A percentile compares a stretch with the other conserved stretches of the same genome.
These are phyloP conservation scores for Plenodomus biglobosus DNA, from an alignment of 2,329 filamentous ascomycete species.

Conservation along the genomic window DNA sequence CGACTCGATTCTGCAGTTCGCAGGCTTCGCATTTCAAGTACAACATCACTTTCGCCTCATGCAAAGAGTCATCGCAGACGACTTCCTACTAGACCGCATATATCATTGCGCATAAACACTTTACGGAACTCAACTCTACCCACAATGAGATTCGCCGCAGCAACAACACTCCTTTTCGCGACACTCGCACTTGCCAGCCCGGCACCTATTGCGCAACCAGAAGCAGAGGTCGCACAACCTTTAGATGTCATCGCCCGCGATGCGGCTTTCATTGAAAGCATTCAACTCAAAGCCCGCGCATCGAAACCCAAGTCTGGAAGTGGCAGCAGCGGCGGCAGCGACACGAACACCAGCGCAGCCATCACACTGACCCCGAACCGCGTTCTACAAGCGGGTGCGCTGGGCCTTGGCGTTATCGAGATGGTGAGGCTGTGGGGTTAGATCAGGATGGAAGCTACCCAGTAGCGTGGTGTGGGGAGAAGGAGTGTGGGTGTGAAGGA, in stretches of 20 bases:
- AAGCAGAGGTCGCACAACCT: constrained; percentile 5
- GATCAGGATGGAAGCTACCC: background rate
- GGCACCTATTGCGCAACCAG: constrained; percentile 24
- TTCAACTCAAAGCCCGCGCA: constrained; percentile 25
- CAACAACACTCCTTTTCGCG: constrained; percentile 22
- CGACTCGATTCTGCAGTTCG: background rate
- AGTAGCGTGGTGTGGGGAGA: background rate
- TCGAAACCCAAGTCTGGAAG: constrained; percentile 12
- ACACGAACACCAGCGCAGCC: constrained; percentile 21
- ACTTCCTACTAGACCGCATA: no score
- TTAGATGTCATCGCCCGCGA: constrained; percentile 7
- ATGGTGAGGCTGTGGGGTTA: constrained; percentile 26
- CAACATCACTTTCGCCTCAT: background rate
- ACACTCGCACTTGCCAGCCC: constrained; percentile 32
- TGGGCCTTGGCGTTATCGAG: constrained; percentile 32
- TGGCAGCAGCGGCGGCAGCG: constrained; percentile 10
- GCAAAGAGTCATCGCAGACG: no score
- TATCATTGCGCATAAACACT: no score
- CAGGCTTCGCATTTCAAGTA: background rate
- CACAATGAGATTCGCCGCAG: constrained; percentile 32
- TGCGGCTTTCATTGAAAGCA: constrained; percentile 8
- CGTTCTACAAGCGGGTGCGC: constrained; percentile 25
- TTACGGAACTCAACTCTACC: no score
- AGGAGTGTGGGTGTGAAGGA: background rate
- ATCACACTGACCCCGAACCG: constrained; percentile 21